Percentiles rank a stretch among this genome's conserved stretches.
Evolutionary conservation across 2,329 filamentous ascomycete genomes (phyloP).

Genomic region (Paraphaeosphaeria sporulosa): DNA sequence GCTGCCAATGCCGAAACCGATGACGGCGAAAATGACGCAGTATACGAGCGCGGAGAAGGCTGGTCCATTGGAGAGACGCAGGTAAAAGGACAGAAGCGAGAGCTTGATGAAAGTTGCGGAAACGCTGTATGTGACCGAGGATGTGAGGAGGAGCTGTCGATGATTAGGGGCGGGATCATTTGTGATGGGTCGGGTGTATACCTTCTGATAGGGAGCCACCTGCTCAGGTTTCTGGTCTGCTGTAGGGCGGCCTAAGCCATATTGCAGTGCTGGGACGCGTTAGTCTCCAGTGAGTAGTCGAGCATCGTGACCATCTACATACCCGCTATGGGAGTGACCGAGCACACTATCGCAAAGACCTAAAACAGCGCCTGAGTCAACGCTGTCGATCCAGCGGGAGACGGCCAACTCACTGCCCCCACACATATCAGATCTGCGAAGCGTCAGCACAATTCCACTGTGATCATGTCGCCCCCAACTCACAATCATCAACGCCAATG

Average conservation of each 20-base stretch:
- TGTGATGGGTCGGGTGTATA: background rate
- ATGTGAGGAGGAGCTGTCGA: background rate
- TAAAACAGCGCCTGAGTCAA: background rate
- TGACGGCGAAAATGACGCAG: background rate
- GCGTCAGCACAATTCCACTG: background rate
- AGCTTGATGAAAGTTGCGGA: conserved; percentile 3
- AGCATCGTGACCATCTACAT: background rate
- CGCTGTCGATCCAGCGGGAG: background rate
- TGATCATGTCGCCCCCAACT: background rate
- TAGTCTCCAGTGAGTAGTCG: background rate
- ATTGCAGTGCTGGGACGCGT: background rate
- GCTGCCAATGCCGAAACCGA: conserved; percentile 4
- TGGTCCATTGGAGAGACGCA: conserved; percentile 1
- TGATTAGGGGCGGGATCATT: background rate
- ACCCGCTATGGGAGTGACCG: conserved; percentile 3
- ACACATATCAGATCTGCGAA: conserved; percentile 4
- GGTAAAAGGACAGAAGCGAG: background rate
- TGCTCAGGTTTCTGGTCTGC: conserved; percentile 4
- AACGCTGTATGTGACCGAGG: conserved; percentile 1
- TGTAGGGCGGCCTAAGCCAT: background rate
- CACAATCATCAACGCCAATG: conserved; percentile 4
- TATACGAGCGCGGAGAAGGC: background rate
- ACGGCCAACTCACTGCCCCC: conserved; percentile 1
- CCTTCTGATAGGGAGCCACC: conserved; percentile 7
- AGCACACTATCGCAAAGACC: conserved; percentile 3